Evolutionary conservation across 2,329 filamentous ascomycete species (phyloP).

Genomic region (Septoria petroselini): DNA sequence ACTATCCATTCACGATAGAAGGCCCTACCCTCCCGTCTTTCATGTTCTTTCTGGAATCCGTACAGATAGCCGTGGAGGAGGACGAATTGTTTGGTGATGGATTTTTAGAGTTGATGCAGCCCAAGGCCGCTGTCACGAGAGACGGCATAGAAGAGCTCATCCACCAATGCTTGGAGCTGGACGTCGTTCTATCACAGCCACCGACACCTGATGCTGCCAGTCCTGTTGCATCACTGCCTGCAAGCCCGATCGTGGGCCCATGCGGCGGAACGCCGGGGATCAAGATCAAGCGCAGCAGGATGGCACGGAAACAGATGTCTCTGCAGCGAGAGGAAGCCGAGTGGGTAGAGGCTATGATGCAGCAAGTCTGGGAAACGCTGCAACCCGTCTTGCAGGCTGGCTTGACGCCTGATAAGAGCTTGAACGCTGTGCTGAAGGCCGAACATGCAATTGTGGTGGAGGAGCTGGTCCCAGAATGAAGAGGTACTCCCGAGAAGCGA

Average conservation of each 20-base stretch:
- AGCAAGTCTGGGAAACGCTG: slow-evolving; percentile 44
- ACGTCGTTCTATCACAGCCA: slow-evolving; percentile 34
- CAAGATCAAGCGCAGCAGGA: slow-evolving; percentile 42
- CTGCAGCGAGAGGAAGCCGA: slow-evolving; percentile 45
- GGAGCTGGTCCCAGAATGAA: slow-evolving; percentile 28
- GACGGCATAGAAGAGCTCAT: slow-evolving; percentile 49
- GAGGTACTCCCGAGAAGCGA: not conserved
- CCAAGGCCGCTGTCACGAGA: slow-evolving; percentile 44
- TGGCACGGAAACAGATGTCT: slow-evolving; percentile 47
- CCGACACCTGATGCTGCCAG: slow-evolving; percentile 29
- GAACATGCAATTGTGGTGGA: slow-evolving; percentile 23
- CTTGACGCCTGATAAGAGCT: slow-evolving; percentile 18
- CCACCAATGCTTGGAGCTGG: slow-evolving; percentile 45
- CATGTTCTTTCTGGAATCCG: slow-evolving; percentile 44
- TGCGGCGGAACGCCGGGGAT: slow-evolving; percentile 34
- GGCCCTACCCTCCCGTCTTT: slow-evolving; percentile 38
- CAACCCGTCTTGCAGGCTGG: slow-evolving; percentile 14
- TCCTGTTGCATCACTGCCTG: slow-evolving; percentile 22
- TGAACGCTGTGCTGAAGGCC: slow-evolving; percentile 28
- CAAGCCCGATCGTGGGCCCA: slow-evolving; percentile 29
- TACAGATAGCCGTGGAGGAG: slow-evolving; percentile 40
- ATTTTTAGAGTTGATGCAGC: slow-evolving; percentile 45
- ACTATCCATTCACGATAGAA: slow-evolving; percentile 37
- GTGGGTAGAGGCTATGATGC: slow-evolving; percentile 43
- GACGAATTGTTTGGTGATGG: slow-evolving; percentile 48